phyloP scores from a whole-genome alignment of 73 alveolate species.

The Tetrahymena elliotti region DNA sequence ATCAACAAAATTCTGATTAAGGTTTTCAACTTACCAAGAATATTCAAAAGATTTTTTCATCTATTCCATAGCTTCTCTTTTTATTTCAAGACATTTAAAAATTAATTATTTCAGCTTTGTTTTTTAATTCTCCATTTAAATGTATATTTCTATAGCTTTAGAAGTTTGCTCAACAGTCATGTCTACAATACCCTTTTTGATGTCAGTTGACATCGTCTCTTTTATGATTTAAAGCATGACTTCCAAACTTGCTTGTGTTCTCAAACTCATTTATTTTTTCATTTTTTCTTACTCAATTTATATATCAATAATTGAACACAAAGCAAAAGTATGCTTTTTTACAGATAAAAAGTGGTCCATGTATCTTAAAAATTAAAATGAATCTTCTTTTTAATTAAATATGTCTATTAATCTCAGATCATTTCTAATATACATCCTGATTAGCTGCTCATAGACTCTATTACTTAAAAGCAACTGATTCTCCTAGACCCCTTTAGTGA shows the following conservation, averaged over 20 bases:
- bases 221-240: not conserved
- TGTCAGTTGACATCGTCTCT: not conserved
- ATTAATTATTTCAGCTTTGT: not conserved
- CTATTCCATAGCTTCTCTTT: not conserved
- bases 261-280: not conserved
- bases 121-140: not conserved
- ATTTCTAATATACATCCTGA: not conserved
- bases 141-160: not conserved
- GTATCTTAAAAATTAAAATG: not conserved
- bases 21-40: not conserved
- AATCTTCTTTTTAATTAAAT: not conserved
- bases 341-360: not conserved
- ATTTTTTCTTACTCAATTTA: not conserved
- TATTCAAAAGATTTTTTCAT: not conserved
- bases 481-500: not conserved
- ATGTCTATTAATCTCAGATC: not conserved
- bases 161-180: not conserved
- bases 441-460: not conserved
- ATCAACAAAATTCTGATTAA: not conserved
- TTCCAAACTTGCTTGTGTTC: not conserved
- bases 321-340: not conserved
- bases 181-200: not conserved
- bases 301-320: not conserved
- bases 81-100: not conserved
- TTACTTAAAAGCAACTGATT: not conserved